Evolutionary conservation across 2,329 filamentous ascomycete species (phyloP).

Genomic region (Tolypocladium ovalisporum): DNA sequence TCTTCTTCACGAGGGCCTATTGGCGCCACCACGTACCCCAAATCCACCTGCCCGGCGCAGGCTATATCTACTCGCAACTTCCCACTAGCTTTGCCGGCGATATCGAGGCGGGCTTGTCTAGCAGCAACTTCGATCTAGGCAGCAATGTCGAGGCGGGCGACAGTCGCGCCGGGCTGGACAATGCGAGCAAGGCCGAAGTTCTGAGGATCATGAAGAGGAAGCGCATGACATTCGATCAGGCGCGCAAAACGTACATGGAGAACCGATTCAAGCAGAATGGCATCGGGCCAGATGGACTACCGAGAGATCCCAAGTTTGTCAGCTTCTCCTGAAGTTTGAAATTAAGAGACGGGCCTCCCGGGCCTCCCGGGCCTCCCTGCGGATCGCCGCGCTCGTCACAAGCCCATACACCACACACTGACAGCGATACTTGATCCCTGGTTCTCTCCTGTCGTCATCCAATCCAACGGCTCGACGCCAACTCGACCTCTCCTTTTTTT

Average conservation of each 20-base stretch:
- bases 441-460: neutral
- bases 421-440: neutral
- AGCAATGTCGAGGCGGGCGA: slow-evolving; percentile 75
- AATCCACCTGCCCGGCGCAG: slow-evolving; percentile 38
- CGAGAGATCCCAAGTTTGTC: slow-evolving; percentile 89
- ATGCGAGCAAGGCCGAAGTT: slow-evolving; percentile 69
- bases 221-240: slow-evolving; percentile 81
- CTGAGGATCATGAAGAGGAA: slow-evolving; percentile 82
- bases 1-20: slow-evolving; percentile 68
- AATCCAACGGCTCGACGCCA: neutral
- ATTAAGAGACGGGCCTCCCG: no score
- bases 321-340: slow-evolving; percentile 49
- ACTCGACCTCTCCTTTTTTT: neutral
- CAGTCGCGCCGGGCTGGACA: slow-evolving; percentile 68
- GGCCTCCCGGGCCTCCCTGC: neutral
- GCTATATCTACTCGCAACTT: slow-evolving; percentile 66
- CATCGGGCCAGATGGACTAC: slow-evolving; percentile 78
- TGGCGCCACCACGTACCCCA: slow-evolving; percentile 66
- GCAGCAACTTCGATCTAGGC: slow-evolving; percentile 69
- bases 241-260: slow-evolving; percentile 76
- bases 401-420: neutral
- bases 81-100: slow-evolving; percentile 71
- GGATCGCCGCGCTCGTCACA: neutral
- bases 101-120: slow-evolving; percentile 78
- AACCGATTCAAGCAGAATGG: slow-evolving; percentile 76